phyloP scores from a whole-genome alignment of 768 basidiomycete species.

The Rhizopogon vesiculosus region DNA sequence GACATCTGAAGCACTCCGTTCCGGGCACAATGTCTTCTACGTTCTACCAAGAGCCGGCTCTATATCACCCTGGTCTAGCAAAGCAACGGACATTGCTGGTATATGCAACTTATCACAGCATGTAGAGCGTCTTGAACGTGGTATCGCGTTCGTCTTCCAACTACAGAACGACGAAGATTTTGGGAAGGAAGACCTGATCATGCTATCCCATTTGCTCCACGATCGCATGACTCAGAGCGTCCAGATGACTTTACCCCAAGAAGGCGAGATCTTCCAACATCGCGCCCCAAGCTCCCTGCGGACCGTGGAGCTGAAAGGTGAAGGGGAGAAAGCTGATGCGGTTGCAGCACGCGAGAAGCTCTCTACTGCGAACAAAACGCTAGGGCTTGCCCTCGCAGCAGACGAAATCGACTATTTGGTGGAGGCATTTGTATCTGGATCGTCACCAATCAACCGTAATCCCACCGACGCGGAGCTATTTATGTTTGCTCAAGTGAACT shows the following conservation, averaged over 20 bases:
- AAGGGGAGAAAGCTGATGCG: constrained; percentile 18
- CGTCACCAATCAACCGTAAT: constrained; percentile 64
- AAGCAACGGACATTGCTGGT: constrained; percentile 91
- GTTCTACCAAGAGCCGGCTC: constrained; percentile 85
- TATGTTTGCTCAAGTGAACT: constrained; percentile 99
- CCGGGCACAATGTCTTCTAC: constrained; percentile 48
- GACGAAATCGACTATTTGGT: constrained; percentile 94
- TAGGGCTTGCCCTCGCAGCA: constrained; percentile 86
- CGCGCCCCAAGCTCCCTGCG: constrained; percentile 63
- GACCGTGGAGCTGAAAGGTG: constrained; percentile 54
- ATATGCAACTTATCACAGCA: constrained; percentile 76
- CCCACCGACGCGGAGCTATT: constrained; percentile 98
- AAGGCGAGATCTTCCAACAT: constrained; percentile 54
- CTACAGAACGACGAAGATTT: constrained; percentile 37
- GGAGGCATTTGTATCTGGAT: constrained; percentile 77
- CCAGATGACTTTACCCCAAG: constrained; percentile 52
- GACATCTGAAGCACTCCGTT: constrained; percentile 33
- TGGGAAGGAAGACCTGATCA: constrained; percentile 40
- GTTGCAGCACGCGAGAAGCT: constrained; percentile 58
- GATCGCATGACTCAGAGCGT: constrained; percentile 97
- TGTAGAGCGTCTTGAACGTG: constrained; percentile 84
- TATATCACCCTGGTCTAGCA: constrained; percentile 98
- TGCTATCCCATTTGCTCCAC: constrained; percentile 70
- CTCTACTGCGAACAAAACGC: constrained; percentile 67
- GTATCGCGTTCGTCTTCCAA: constrained; percentile 63